Evolutionary conservation across 768 basidiomycete species (phyloP), one percentile per base, ranked within the genome.

Genomic region (Agaricus sinodeliciosus): DNA sequence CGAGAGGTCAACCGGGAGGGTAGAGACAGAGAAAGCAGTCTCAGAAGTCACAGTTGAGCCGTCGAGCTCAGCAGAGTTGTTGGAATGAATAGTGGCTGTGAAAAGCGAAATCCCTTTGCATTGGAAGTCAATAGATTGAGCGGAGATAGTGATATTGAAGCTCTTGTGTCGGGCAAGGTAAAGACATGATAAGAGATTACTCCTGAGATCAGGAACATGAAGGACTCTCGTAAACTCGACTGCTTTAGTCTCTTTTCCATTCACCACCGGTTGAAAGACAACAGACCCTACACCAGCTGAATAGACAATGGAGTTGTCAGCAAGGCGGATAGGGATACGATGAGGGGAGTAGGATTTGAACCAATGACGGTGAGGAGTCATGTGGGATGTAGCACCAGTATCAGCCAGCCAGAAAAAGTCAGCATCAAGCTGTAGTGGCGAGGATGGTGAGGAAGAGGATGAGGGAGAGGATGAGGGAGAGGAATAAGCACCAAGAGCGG

Each of bases 191-290:
- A 59, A 46, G n/a, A 59, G 54, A 31, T 60, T 60, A 43, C 43
- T 58, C 22, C 48, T 40, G 3, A 60, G 54, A 1, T 22, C 47
- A 16, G 59, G 59, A 19, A 59, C 54, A 54, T 59, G 54, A 22
- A 60, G 41, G 4, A 60, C 59, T 44, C 42, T 18, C 27, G 27
- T 54, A 42, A 60, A 58, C 13, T 49, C 45, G n/a, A 60, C 45
- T 16, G 54, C 50, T 36, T 36, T 36, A 15, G 34, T 47, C n/a
- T 40, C 5, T 35, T 37, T 35, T 47, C 43, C 49, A 42, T 48
- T 19, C 28, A 58, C 27, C 25, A 35, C 16, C 6, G 57, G 57
- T 16, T 31, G 13, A 49, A 59, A 56, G 12, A 51, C 40, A n/a
- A 59, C 51, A 41, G 37, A 35, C 22, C 51, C 54, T 5, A 55